Percentiles rank a stretch among this genome's conserved stretches.
phyloP scores from a whole-genome alignment of 73 alveolate genomes.

The Stentor roeselii region DNA sequence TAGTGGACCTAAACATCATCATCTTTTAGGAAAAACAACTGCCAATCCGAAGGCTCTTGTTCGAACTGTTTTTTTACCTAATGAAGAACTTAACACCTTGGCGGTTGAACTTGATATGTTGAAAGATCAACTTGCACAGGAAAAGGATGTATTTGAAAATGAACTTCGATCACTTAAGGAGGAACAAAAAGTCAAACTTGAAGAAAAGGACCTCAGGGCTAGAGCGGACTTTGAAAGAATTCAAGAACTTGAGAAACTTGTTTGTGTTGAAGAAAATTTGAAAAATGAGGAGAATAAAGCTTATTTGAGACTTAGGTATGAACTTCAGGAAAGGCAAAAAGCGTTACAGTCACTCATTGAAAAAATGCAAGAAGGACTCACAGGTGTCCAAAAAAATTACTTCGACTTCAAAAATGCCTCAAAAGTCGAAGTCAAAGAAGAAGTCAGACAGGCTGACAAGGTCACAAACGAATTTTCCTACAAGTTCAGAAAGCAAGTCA shows the following conservation, averaged over 20 bases:
- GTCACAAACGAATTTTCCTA: neutral
- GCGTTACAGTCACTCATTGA: neutral
- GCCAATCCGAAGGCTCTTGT: neutral
- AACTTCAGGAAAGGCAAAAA: neutral
- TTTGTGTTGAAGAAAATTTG: neutral
- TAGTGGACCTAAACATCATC: neutral
- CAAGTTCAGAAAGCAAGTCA: constrained; percentile 21
- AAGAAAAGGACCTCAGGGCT: neutral
- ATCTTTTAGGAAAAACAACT: neutral
- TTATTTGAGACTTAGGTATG: constrained; percentile 19
- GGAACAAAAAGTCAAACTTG: neutral
- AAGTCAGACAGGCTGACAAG: neutral
- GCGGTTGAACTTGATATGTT: neutral
- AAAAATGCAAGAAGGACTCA: neutral
- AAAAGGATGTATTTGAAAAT: neutral
- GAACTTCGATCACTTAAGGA: neutral
- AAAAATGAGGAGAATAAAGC: neutral
- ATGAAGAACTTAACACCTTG: constrained; percentile 18
- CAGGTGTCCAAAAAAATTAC: neutral
- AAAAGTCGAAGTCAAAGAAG: constrained; percentile 6
- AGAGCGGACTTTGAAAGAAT: neutral
- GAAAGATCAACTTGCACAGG: neutral
- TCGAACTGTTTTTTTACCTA: constrained; percentile 10
- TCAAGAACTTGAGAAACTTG: neutral
- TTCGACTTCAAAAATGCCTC: neutral